Evolutionary conservation across 257 asterid genomes (phyloP).

Genomic region (Nicotiana obtusifolia): DNA sequence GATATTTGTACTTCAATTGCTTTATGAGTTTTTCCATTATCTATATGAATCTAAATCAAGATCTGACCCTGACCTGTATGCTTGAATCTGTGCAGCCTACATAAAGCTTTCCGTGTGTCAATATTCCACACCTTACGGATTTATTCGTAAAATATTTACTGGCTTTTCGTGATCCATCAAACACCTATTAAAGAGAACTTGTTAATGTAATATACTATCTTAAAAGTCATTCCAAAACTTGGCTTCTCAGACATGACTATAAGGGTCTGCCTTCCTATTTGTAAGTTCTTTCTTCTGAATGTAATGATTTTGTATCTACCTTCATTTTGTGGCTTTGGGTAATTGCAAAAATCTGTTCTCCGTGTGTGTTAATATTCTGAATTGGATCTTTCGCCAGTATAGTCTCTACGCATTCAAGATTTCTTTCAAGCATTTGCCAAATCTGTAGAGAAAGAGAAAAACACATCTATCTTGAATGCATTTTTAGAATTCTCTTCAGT

Average conservation of each 20-base stretch:
- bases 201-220: not conserved
- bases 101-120: slow-evolving; percentile 62
- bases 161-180: slow-evolving; percentile 60
- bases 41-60: not conserved
- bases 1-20: not conserved
- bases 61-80: slow-evolving; percentile 40
- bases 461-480: not conserved
- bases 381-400: slow-evolving; percentile 63
- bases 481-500: slow-evolving; percentile 1
- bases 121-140: slow-evolving; percentile 52
- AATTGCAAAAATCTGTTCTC: slow-evolving; percentile 54
- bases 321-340: slow-evolving; percentile 62
- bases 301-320: slow-evolving; percentile 30
- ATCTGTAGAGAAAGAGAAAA: slow-evolving; percentile 35
- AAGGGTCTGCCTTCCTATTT: not conserved
- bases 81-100: slow-evolving; percentile 86
- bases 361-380: slow-evolving; percentile 50
- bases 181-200: slow-evolving; percentile 29
- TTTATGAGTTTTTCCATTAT: not conserved
- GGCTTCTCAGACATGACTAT: not conserved
- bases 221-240: not conserved
- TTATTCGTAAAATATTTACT: slow-evolving; percentile 57
- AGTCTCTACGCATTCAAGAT: slow-evolving; percentile 62
- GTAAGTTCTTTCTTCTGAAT: not conserved
- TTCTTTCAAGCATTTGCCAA: slow-evolving; percentile 64